Conservation (phyloP, 306 rosid genomes). For the Vigna nakashimae region DNA sequence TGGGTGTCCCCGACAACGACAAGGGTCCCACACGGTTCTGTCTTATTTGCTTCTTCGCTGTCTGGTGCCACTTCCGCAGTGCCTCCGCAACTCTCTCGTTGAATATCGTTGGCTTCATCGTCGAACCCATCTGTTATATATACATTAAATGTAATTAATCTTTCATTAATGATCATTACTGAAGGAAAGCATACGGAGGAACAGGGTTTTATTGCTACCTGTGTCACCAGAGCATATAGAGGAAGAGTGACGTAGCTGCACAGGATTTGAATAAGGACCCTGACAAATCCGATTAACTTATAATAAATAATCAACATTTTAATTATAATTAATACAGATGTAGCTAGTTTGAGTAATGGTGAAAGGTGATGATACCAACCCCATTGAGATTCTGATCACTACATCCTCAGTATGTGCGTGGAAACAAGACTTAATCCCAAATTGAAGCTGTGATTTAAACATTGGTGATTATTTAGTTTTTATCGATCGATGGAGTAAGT, state of each 20-base stretch:
- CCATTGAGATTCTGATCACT: constrained; percentile 80
- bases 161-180: no score
- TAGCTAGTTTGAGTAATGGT: no score
- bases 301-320: not conserved
- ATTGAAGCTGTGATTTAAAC: constrained; percentile 58
- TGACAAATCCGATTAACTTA: constrained; percentile 17
- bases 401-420: constrained; percentile 64
- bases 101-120: constrained; percentile 84
- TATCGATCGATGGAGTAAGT: no score
- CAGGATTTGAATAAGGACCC: constrained; percentile 75
- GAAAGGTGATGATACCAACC: constrained; percentile 51
- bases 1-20: constrained; percentile 49
- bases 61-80: constrained; percentile 75
- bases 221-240: constrained; percentile 89
- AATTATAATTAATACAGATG: not conserved
- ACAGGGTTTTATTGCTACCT: constrained; percentile 50
- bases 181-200: no score
- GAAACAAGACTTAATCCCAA: constrained; percentile 71
- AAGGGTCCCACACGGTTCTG: constrained; percentile 54
- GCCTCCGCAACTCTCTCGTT: constrained; percentile 78
- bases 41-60: constrained; percentile 66
- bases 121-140: constrained; percentile 75
- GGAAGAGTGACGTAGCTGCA: constrained; percentile 96
- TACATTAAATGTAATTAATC: no score
- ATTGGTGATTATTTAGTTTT: not conserved